Evolutionary conservation across 164 flowering plant species (phyloP).

Genomic region (Magnolia changhungtana): DNA sequence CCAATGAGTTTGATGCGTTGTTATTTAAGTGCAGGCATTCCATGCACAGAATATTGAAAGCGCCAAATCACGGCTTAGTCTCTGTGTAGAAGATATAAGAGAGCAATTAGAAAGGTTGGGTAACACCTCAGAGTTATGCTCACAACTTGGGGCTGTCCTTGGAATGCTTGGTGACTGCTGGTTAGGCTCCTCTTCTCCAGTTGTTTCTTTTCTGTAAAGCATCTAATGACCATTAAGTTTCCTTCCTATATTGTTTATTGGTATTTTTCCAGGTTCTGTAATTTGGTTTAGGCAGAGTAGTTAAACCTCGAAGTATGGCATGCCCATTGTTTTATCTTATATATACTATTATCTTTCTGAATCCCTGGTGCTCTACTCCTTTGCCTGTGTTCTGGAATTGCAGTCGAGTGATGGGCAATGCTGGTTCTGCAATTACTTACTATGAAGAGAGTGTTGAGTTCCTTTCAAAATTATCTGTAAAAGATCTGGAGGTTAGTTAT

Average conservation of each 20-base stretch:
- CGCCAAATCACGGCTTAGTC: slow-evolving; percentile 83
- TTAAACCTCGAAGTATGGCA: not conserved
- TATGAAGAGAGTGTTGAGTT: slow-evolving; percentile 85
- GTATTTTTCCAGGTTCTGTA: not conserved
- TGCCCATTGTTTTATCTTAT: not conserved
- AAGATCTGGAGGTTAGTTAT: slow-evolving; percentile 67
- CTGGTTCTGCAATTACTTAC: slow-evolving; percentile 58
- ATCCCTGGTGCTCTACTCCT: not conserved
- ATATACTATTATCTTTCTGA: not conserved
- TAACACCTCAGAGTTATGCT: slow-evolving; percentile 73
- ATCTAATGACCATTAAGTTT: not conserved
- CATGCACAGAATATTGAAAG: slow-evolving; percentile 83
- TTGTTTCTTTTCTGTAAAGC: not conserved
- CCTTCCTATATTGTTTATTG: not conserved
- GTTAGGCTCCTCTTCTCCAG: slow-evolving; percentile 32
- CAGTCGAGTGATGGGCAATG: slow-evolving; percentile 86
- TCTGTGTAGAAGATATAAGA: slow-evolving; percentile 82
- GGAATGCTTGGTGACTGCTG: slow-evolving; percentile 99
- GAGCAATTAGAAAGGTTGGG: slow-evolving; percentile 68
- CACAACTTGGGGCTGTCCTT: slow-evolving; percentile 95
- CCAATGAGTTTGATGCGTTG: not conserved
- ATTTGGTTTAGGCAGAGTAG: not conserved
- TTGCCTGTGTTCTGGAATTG: slow-evolving; percentile 12
- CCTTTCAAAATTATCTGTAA: slow-evolving; percentile 58
- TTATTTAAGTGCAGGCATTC: slow-evolving; percentile 60